A percentile compares a stretch with the other conserved stretches of the same genome.
Evolutionary conservation across 805 yeast genomes (phyloP).

Genomic region (Kodamaea neixiangensis): DNA sequence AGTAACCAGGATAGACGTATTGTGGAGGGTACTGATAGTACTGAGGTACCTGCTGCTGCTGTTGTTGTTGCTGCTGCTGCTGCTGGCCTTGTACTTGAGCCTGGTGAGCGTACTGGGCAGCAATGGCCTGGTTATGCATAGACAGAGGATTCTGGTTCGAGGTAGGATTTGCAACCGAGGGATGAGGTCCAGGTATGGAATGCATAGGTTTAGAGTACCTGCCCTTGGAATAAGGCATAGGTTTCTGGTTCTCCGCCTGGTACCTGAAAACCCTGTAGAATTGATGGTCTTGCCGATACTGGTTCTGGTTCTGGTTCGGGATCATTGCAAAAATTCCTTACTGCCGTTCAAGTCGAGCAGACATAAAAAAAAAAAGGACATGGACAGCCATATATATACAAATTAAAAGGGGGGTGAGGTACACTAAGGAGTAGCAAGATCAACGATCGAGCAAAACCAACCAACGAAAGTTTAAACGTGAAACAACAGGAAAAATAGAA

Average conservation of each 20-base stretch:
- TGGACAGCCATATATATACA: not conserved
- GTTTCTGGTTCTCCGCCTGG: not conserved
- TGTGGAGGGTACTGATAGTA: conserved; percentile 4
- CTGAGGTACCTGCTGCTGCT: conserved; percentile 5
- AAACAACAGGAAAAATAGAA: conserved; percentile 5
- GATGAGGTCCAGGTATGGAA: not conserved
- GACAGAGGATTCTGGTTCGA: not conserved
- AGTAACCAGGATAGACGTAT: not conserved
- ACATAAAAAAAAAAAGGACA: not conserved
- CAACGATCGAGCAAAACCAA: conserved; percentile 8
- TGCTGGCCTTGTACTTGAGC: not conserved
- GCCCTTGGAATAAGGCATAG: not conserved
- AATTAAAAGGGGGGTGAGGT: conserved; percentile 3
- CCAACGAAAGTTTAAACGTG: conserved; percentile 7
- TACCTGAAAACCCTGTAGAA: conserved; percentile 4
- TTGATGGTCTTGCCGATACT: conserved; percentile 3
- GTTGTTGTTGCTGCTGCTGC: too few species aligned
- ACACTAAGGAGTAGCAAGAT: conserved; percentile 9
- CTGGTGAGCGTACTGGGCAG: not conserved
- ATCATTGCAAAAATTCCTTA: not conserved
- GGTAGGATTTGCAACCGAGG: not conserved
- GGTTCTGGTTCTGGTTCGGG: not conserved
- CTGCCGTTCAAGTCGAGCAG: not conserved
- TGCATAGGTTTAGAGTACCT: not conserved
- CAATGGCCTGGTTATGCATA: not conserved